Percentiles rank a stretch among this genome's conserved stretches.
Conservation (phyloP, 2,329 filamentous ascomycete species). For the Didymella pinodella region DNA sequence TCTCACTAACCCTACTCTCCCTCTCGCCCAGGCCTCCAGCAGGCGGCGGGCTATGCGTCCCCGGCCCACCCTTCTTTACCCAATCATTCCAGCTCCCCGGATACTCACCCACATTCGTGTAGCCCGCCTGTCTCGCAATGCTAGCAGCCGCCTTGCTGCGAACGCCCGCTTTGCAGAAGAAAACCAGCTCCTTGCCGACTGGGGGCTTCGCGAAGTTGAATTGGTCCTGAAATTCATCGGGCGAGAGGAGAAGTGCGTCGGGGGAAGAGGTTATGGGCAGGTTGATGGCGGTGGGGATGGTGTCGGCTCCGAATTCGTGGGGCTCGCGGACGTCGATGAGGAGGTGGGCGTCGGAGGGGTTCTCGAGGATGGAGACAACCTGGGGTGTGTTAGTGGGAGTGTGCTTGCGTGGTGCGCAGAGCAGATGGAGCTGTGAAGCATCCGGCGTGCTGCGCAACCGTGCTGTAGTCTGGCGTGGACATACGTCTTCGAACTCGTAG, state of each 20-base stretch:
- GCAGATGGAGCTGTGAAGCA: too few species aligned
- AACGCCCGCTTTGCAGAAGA: slow-evolving; percentile 94
- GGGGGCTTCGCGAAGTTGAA: slow-evolving; percentile 70
- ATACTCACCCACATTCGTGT: slow-evolving; percentile 75
- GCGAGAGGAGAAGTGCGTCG: slow-evolving; percentile 78
- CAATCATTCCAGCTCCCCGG: slow-evolving; percentile 84
- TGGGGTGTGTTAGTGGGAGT: slow-evolving; percentile 17
- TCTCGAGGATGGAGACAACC: slow-evolving; percentile 47
- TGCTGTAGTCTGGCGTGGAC: slow-evolving; percentile 7
- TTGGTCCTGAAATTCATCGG: slow-evolving; percentile 81
- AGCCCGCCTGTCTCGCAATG: slow-evolving; percentile 80
- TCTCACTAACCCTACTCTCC: slow-evolving; percentile 26
- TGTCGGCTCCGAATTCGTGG: slow-evolving; percentile 66
- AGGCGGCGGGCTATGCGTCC: slow-evolving; percentile 32
- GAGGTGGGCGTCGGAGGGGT: slow-evolving; percentile 41
- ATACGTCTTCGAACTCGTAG: slow-evolving; percentile 52
- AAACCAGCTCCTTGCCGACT: slow-evolving; percentile 58
- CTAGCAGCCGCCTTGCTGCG: slow-evolving; percentile 78
- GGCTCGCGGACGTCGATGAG: slow-evolving; percentile 75
- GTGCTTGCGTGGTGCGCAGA: not conserved
- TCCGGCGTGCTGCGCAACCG: not conserved
- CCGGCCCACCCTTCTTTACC: slow-evolving; percentile 72
- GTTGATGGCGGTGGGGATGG: slow-evolving; percentile 82
- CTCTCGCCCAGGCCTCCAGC: slow-evolving; percentile 32
- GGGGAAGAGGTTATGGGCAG: slow-evolving; percentile 80